phyloP scores from a whole-genome alignment of 176 grass and related monocot species.

The Aegilops umbellulata region DNA sequence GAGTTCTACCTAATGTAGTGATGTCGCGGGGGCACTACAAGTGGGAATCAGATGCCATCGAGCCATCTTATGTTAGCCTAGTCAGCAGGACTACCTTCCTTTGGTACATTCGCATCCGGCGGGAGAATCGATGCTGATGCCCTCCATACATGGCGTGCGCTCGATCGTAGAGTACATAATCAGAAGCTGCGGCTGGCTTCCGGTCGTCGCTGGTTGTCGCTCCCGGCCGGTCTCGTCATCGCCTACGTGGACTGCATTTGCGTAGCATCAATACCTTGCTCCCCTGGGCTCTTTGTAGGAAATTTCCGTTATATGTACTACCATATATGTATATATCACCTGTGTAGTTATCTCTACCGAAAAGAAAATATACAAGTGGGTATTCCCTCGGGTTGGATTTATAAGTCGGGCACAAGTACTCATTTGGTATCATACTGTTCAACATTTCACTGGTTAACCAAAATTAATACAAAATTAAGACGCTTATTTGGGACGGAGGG shows the following conservation, averaged over 20 bases:
- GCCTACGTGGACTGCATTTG: background rate
- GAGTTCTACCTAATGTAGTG: background rate
- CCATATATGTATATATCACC: no score
- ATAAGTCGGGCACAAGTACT: no score
- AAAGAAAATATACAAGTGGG: no score
- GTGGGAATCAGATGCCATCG: background rate
- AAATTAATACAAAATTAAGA: no score
- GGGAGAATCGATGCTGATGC: background rate
- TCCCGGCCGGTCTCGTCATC: background rate
- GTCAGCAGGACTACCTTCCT: background rate
- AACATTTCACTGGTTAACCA: no score
- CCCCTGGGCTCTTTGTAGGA: background rate
- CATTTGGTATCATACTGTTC: no score
- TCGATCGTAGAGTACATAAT: background rate
- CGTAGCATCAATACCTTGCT: background rate
- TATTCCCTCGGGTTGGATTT: no score
- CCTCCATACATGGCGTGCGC: background rate
- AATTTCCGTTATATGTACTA: no score
- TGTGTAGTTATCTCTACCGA: no score
- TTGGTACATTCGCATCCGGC: background rate
- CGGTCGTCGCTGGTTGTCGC: background rate
- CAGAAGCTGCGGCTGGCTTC: background rate
- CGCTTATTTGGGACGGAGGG: no score
- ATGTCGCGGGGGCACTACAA: background rate
- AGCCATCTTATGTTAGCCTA: background rate